These are phyloP conservation scores for Aspergillus ellipticus DNA, from an alignment of 495 filamentous ascomycete genomes.

Conservation along the genomic window DNA sequence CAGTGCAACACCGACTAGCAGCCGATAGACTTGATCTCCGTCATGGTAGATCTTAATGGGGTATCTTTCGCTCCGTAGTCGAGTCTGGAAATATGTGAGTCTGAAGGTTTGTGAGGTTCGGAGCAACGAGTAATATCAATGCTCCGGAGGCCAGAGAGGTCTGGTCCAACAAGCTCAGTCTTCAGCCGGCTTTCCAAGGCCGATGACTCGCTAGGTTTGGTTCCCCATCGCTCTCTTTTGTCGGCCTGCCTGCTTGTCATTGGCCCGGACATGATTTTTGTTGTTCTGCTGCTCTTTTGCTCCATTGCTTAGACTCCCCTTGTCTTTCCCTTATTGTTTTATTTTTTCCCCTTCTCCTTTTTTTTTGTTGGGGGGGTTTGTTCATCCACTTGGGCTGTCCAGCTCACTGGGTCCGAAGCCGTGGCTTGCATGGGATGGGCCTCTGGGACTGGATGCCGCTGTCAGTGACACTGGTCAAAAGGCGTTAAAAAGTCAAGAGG, in stretches of 20 bases:
- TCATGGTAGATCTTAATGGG: slow-evolving; percentile 34
- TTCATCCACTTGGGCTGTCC: slow-evolving; percentile 1
- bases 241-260: neutral
- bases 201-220: slow-evolving; percentile 6
- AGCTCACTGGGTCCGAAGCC: slow-evolving; percentile 13
- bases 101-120: slow-evolving; percentile 13
- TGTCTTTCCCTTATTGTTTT: no score
- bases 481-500: slow-evolving; percentile 11
- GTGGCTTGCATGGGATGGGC: slow-evolving; percentile 38
- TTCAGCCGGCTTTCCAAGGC: slow-evolving; percentile 10
- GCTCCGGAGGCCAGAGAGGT: slow-evolving; percentile 12
- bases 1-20: slow-evolving; percentile 38
- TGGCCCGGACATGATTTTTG: neutral
- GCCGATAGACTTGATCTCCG: slow-evolving; percentile 45
- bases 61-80: slow-evolving; percentile 4
- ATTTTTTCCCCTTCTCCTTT: neutral
- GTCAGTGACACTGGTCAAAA: slow-evolving; percentile 28
- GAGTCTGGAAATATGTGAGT: slow-evolving; percentile 9
- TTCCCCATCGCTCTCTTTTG: neutral
- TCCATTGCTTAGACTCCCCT: slow-evolving; percentile 4
- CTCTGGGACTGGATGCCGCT: slow-evolving; percentile 21
- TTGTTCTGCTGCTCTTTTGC: slow-evolving; percentile 8
- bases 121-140: slow-evolving; percentile 22
- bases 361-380: neutral
- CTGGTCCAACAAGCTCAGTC: slow-evolving; percentile 18